Conservation (phyloP, 2,329 filamentous ascomycete species). For the Aspergillus sergii region DNA sequence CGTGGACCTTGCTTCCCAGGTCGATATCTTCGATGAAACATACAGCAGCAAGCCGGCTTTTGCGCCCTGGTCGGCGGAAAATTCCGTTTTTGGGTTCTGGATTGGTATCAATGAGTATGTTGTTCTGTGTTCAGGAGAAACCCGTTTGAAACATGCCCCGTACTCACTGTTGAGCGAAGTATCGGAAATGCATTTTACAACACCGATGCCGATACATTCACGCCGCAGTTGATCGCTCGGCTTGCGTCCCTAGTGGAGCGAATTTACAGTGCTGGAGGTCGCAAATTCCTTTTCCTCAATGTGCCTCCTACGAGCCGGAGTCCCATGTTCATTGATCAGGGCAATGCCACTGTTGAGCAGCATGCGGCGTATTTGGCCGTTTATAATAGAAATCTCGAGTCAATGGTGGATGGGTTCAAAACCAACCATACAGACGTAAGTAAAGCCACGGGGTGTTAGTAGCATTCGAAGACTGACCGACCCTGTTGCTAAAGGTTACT, state of each 20-base stretch:
- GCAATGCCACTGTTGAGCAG: constrained; percentile 16
- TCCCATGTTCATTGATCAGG: constrained; percentile 26
- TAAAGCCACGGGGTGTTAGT: neutral
- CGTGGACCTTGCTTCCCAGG: constrained; percentile 51
- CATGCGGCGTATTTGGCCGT: constrained; percentile 27
- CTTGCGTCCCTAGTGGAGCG: constrained; percentile 49
- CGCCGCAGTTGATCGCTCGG: constrained; percentile 44
- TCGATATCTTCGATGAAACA: constrained; percentile 46
- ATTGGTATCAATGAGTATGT: constrained; percentile 39
- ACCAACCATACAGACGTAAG: constrained; percentile 25
- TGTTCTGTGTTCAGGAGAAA: neutral
- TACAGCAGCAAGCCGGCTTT: constrained; percentile 37
- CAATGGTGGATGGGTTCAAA: constrained; percentile 24
- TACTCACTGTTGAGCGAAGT: constrained; percentile 14
- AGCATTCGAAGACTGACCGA: neutral
- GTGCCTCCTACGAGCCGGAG: constrained; percentile 53
- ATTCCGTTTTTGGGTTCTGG: constrained; percentile 37
- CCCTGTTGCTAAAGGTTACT: constrained; percentile 21
- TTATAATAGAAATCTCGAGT: constrained; percentile 29
- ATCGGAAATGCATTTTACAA: constrained; percentile 34
- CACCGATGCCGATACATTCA: constrained; percentile 29
- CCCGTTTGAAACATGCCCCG: too few species aligned
- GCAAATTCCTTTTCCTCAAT: constrained; percentile 63
- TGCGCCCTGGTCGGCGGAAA: constrained; percentile 29
- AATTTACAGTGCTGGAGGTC: constrained; percentile 56